Conservation (phyloP, 176 grass and related monocot species). For the Cenchrus fungigraminus region DNA sequence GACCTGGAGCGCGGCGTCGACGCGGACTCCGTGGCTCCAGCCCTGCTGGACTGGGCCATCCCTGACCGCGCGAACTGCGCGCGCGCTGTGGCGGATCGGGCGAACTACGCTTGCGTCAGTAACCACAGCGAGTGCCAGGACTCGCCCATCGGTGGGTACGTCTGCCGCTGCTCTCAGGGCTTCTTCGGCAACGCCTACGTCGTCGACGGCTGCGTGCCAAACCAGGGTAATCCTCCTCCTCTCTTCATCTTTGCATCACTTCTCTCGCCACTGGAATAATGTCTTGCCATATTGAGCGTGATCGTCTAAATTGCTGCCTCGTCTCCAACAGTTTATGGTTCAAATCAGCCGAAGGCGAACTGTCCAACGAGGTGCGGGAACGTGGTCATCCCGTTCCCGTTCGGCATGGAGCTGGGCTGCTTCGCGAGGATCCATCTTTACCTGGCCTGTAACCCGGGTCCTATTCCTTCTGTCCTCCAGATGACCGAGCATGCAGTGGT, state of each 20-base stretch:
- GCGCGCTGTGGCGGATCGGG: neutral
- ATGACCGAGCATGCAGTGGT: neutral
- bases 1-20: slow-evolving; percentile 8
- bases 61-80: neutral
- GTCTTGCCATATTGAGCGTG: neutral
- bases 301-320: neutral
- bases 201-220: neutral
- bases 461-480: neutral
- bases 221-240: neutral
- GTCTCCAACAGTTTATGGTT: slow-evolving; percentile 19
- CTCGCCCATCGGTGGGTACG: neutral
- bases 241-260: neutral
- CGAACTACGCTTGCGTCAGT: neutral
- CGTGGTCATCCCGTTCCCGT: slow-evolving; percentile 29
- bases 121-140: neutral
- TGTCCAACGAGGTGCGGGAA: neutral
- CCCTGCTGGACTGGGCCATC: slow-evolving; percentile 7
- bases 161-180: neutral
- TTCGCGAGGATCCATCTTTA: slow-evolving; percentile 29
- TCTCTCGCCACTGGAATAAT: neutral
- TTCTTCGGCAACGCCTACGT: neutral
- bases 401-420: slow-evolving; percentile 34
- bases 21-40: neutral
- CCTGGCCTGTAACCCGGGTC: neutral
- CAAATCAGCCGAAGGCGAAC: neutral